Evolutionary conservation across 192 early-diverging fungal species (phyloP).

Genomic region (Pilobolus umbonatus): DNA sequence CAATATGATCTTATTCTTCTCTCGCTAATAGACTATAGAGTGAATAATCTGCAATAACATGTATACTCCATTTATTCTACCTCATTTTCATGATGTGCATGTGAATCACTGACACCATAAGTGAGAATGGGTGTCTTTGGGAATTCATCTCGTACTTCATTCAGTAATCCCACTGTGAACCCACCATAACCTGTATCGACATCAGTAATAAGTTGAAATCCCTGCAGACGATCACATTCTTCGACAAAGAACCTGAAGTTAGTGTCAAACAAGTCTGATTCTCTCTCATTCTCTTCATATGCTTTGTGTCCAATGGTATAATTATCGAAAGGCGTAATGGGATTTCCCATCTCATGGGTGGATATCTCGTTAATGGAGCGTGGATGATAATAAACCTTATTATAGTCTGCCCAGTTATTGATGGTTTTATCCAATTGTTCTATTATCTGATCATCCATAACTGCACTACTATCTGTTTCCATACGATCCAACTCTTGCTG

Average conservation of each 20-base stretch:
- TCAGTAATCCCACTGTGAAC: constrained; percentile 52
- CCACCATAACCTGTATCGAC: constrained; percentile 69
- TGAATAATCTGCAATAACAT: background rate
- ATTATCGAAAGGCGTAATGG: constrained; percentile 48
- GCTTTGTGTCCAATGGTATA: constrained; percentile 45
- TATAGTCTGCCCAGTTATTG: constrained; percentile 79
- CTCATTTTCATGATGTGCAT: background rate
- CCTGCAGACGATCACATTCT: constrained; percentile 59
- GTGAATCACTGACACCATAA: constrained; percentile 41
- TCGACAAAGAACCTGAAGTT: constrained; percentile 48
- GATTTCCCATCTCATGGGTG: constrained; percentile 40
- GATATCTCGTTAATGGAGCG: constrained; percentile 49
- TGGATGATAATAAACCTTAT: constrained; percentile 69
- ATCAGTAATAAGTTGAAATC: constrained; percentile 67
- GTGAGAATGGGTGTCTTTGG: constrained; percentile 58
- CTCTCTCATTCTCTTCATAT: constrained; percentile 48
- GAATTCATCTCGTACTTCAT: constrained; percentile 63
- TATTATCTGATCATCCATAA: constrained; percentile 1
- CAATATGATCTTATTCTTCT: constrained; percentile 34
- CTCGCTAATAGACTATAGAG: background rate
- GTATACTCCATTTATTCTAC: background rate
- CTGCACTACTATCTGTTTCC: constrained; percentile 20
- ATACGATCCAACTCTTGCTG: constrained; percentile 29
- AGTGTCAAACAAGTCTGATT: constrained; percentile 47
- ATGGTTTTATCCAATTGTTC: constrained; percentile 48